Conservation (phyloP, 2,329 filamentous ascomycete species). For the Parastagonospora nodorum region DNA sequence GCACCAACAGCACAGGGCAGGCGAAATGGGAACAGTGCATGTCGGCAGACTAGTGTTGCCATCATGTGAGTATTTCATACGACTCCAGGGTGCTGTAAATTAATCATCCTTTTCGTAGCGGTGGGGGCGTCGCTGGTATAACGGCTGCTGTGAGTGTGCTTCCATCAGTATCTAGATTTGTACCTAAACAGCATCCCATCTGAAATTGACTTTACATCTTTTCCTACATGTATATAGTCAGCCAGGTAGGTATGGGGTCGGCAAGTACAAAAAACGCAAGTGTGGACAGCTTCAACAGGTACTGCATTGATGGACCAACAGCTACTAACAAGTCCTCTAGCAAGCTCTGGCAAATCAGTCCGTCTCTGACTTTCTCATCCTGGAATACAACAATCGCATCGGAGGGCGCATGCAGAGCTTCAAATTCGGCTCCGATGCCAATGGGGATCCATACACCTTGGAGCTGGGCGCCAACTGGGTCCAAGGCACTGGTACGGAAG, state of each 20-base stretch:
- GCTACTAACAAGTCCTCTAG: slow-evolving; percentile 28
- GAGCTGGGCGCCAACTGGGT: slow-evolving; percentile 73
- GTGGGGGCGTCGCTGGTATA: slow-evolving; percentile 67
- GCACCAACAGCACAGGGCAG: slow-evolving; percentile 17
- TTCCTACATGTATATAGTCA: too few relatives aligned
- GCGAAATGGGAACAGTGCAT: slow-evolving; percentile 28
- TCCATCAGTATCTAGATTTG: background rate
- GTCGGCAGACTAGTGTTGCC: slow-evolving; percentile 39
- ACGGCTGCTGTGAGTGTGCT: slow-evolving; percentile 59
- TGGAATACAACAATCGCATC: slow-evolving; percentile 67
- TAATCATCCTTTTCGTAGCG: slow-evolving; percentile 41
- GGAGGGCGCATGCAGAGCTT: slow-evolving; percentile 66
- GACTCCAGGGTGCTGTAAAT: background rate
- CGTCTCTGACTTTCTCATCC: slow-evolving; percentile 66
- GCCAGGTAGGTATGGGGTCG: background rate
- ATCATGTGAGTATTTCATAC: slow-evolving; percentile 28
- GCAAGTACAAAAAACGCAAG: background rate
- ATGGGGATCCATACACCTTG: slow-evolving; percentile 60
- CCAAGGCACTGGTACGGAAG: slow-evolving; percentile 49
- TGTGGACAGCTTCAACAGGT: background rate
- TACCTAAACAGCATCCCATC: background rate
- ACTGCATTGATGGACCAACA: background rate
- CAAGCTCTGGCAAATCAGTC: slow-evolving; percentile 67
- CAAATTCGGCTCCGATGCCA: slow-evolving; percentile 58
- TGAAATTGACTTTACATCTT: background rate